Conservation (phyloP, 2,329 filamentous ascomycete genomes). For the Aureobasidium sp. region DNA sequence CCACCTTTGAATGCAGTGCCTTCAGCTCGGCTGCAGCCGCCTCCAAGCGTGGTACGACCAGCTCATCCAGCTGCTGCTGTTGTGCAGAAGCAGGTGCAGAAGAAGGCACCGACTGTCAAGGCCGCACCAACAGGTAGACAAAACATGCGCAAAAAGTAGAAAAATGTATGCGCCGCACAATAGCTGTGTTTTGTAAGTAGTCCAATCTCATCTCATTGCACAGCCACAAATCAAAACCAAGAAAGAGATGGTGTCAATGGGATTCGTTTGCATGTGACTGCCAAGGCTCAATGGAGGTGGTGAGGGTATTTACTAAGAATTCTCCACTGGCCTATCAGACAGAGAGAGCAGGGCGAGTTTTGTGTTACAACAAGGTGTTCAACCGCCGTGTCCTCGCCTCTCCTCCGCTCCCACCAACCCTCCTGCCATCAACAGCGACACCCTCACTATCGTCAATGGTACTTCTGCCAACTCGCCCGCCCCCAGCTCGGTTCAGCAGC, state of each 20-base stretch:
- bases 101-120: neutral
- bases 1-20: neutral
- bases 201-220: neutral
- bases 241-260: neutral
- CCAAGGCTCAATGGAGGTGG: neutral
- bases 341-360: neutral
- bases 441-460: neutral
- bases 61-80: neutral
- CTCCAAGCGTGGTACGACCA: neutral
- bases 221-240: neutral
- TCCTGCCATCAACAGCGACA: neutral
- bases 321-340: neutral
- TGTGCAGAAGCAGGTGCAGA: neutral
- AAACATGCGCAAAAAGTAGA: neutral
- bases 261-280: neutral
- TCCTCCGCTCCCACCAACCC: neutral
- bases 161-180: neutral
- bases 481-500: neutral
- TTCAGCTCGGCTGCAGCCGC: neutral
- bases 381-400: neutral
- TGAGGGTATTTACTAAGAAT: neutral
- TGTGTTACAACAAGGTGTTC: neutral
- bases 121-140: neutral
- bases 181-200: neutral
- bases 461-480: neutral